phyloP scores from a whole-genome alignment of 2,329 filamentous ascomycete species.

The Trichoderma endophyticum region DNA sequence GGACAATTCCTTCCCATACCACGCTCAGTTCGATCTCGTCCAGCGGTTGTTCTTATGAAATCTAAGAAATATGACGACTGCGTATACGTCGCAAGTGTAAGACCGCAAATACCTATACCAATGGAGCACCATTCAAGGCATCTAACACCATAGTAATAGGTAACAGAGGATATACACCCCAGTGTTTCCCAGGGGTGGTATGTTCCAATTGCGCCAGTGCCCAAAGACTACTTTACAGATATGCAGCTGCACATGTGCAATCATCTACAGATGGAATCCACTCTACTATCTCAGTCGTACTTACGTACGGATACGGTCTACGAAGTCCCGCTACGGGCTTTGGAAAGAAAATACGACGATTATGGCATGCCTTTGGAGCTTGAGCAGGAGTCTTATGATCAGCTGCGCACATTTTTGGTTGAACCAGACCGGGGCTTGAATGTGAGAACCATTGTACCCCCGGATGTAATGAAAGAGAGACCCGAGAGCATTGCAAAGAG shows the following conservation, averaged over 20 bases:
- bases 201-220: not conserved
- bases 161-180: not conserved
- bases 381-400: not conserved
- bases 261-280: not conserved
- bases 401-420: not conserved
- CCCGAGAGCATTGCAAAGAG: not conserved
- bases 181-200: not conserved
- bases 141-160: not conserved
- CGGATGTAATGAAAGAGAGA: not conserved
- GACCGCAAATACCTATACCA: not conserved
- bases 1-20: not conserved
- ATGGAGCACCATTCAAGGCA: not conserved
- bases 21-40: not conserved
- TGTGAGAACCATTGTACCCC: not conserved
- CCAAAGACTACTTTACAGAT: not conserved
- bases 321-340: not conserved
- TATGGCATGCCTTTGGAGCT: not conserved
- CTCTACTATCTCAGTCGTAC: not conserved
- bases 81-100: not conserved
- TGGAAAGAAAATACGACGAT: not conserved
- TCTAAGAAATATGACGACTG: not conserved
- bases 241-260: not conserved
- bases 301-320: not conserved
- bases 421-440: not conserved
- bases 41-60: not conserved